Evolutionary conservation across 495 filamentous ascomycete genomes (phyloP).

Genomic region (Podospora comata): DNA sequence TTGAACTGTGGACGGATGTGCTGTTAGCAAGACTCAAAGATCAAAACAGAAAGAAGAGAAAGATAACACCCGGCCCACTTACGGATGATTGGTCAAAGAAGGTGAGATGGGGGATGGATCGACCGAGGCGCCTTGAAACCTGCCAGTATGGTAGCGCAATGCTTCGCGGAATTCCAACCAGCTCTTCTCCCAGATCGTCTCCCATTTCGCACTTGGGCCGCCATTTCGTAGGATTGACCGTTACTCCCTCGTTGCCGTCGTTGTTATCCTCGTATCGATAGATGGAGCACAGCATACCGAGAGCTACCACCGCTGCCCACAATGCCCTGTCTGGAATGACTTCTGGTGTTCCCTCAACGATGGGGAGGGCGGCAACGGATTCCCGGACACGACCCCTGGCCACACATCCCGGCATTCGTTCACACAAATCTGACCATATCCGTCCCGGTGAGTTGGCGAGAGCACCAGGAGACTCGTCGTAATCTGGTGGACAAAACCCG

Average conservation of each 20-base stretch:
- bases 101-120: slow-evolving; percentile 48
- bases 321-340: slow-evolving; percentile 50
- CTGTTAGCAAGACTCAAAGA: not conserved
- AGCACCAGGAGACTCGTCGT: slow-evolving; percentile 46
- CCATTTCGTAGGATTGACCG: slow-evolving; percentile 33
- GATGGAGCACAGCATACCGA: slow-evolving; percentile 50
- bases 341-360: slow-evolving; percentile 46
- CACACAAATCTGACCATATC: slow-evolving; percentile 53
- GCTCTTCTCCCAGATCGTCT: slow-evolving; percentile 47
- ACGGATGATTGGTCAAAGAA: slow-evolving; percentile 49
- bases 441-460: slow-evolving; percentile 48
- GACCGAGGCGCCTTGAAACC: slow-evolving; percentile 46
- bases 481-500: slow-evolving; percentile 51
- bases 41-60: not conserved
- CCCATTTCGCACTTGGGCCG: slow-evolving; percentile 46
- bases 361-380: slow-evolving; percentile 45
- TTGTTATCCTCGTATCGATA: slow-evolving; percentile 52
- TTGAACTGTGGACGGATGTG: slow-evolving; percentile 32
- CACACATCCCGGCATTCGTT: slow-evolving; percentile 52
- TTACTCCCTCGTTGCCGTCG: slow-evolving; percentile 51
- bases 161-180: slow-evolving; percentile 46
- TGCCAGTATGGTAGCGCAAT: slow-evolving; percentile 49
- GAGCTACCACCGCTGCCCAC: slow-evolving; percentile 50
- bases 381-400: slow-evolving; percentile 48
- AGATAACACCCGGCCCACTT: not conserved